Conservation (phyloP, 805 yeast species). For the Candida jianshihensis region DNA sequence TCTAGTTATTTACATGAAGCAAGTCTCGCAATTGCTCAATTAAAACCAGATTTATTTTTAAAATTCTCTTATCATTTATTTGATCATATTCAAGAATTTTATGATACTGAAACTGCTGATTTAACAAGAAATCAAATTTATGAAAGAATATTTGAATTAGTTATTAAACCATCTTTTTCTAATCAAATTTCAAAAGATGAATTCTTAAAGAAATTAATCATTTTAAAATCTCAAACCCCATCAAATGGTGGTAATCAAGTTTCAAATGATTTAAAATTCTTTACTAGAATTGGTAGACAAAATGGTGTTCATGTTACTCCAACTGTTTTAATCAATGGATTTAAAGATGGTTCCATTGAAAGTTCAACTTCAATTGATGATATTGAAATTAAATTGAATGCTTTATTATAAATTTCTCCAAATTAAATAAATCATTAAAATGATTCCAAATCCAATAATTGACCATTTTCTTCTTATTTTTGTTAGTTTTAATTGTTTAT, state of each 20-base stretch:
- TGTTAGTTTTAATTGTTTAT: constrained; percentile 2
- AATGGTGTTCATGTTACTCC: constrained; percentile 84
- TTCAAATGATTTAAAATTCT: constrained; percentile 61
- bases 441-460: not conserved
- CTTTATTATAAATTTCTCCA: constrained; percentile 5
- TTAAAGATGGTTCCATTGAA: constrained; percentile 48
- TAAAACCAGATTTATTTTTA: constrained; percentile 50
- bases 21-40: constrained; percentile 57
- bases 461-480: constrained; percentile 4
- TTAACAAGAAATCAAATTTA: constrained; percentile 51
- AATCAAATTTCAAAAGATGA: constrained; percentile 21
- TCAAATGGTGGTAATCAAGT: constrained; percentile 53
- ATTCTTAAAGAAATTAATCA: constrained; percentile 25
- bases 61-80: constrained; percentile 50
- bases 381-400: constrained; percentile 20
- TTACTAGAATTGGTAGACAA: constrained; percentile 65
- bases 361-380: constrained; percentile 51
- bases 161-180: constrained; percentile 33
- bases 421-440: not conserved
- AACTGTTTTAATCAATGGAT: constrained; percentile 66
- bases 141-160: constrained; percentile 43
- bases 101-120: constrained; percentile 52
- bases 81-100: constrained; percentile 45
- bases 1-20: constrained; percentile 66
- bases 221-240: constrained; percentile 24